Percentiles rank a stretch among this genome's conserved stretches.
These are phyloP conservation scores for Hibiscus trionum DNA, from an alignment of 345 rosid species.

Conservation along the genomic window DNA sequence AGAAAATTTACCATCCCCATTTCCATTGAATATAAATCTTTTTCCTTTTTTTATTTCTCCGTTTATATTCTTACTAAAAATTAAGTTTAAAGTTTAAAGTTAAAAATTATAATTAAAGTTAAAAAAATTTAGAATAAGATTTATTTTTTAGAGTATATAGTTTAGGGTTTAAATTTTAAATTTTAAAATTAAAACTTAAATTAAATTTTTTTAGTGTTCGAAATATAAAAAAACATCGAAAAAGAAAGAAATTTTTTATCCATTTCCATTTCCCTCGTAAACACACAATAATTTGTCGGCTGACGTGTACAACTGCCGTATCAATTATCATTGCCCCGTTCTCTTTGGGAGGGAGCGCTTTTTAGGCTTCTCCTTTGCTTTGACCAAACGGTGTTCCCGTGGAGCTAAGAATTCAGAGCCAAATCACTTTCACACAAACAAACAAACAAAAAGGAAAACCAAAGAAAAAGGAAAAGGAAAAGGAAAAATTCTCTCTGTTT, in stretches of 20 bases:
- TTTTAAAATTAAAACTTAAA: too few relatives aligned
- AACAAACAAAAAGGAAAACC: not conserved
- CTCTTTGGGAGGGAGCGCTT: not conserved
- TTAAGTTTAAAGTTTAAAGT: too few relatives aligned
- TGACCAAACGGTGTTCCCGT: conserved; percentile 29
- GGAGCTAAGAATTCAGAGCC: conserved; percentile 13
- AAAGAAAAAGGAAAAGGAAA: not conserved
- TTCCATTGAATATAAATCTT: not conserved
- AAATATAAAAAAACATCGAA: too few relatives aligned
- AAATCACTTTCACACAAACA: not conserved
- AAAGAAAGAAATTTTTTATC: too few relatives aligned
- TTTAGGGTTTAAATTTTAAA: too few relatives aligned
- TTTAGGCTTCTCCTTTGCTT: conserved; percentile 13
- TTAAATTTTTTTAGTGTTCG: too few relatives aligned
- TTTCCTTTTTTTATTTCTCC: too few relatives aligned
- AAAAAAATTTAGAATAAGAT: too few relatives aligned
- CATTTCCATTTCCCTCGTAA: not conserved
- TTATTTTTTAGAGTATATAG: too few relatives aligned
- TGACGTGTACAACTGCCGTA: conserved; percentile 38
- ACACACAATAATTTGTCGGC: not conserved
- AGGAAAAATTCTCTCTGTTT: conserved; percentile 2
- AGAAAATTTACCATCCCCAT: not conserved
- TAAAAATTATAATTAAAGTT: too few relatives aligned
- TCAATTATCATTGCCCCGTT: not conserved
- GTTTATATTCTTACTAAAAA: too few relatives aligned